Percentiles rank a stretch among this genome's conserved stretches.
Conservation (phyloP, 1,284 basidiomycete species). For the Meripilus lineatus region DNA sequence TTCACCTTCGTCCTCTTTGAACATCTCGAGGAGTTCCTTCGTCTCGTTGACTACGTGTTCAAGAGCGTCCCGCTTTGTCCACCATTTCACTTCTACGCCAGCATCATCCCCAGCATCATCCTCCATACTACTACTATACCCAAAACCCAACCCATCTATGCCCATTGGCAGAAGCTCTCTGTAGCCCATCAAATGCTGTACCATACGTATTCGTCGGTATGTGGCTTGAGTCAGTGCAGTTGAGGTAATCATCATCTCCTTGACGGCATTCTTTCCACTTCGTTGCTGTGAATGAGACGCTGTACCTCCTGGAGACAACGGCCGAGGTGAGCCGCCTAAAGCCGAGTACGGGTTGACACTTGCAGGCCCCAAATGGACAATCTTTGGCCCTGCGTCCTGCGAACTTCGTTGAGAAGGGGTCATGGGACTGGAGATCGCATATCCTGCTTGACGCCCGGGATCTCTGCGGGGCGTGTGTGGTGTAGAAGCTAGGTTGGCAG, state of each 20-base stretch:
- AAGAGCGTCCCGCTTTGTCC: slow-evolving; percentile 52
- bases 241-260: slow-evolving; percentile 39
- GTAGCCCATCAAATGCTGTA: slow-evolving; percentile 62
- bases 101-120: slow-evolving; percentile 26
- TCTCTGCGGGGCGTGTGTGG: slow-evolving; percentile 25
- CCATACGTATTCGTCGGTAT: slow-evolving; percentile 53
- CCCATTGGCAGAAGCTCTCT: slow-evolving; percentile 45
- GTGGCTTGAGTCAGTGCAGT: slow-evolving; percentile 46
- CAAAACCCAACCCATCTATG: slow-evolving; percentile 12
- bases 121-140: slow-evolving; percentile 12
- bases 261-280: slow-evolving; percentile 18
- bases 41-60: slow-evolving; percentile 49
- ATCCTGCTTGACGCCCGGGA: slow-evolving; percentile 38
- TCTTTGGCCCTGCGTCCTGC: slow-evolving; percentile 38
- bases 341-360: slow-evolving; percentile 32
- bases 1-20: slow-evolving; percentile 31
- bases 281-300: background rate
- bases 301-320: slow-evolving; percentile 17
- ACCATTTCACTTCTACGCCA: slow-evolving; percentile 35
- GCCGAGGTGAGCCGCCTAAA: slow-evolving; percentile 16
- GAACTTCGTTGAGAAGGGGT: slow-evolving; percentile 30
- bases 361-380: slow-evolving; percentile 60
- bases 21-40: slow-evolving; percentile 53
- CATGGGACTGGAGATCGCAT: slow-evolving; percentile 33
- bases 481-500: too few relatives aligned